Evolutionary conservation across 148 eudicot species (phyloP), one percentile per base, ranked within the genome.

Genomic region (Heliosperma pusillum): DNA sequence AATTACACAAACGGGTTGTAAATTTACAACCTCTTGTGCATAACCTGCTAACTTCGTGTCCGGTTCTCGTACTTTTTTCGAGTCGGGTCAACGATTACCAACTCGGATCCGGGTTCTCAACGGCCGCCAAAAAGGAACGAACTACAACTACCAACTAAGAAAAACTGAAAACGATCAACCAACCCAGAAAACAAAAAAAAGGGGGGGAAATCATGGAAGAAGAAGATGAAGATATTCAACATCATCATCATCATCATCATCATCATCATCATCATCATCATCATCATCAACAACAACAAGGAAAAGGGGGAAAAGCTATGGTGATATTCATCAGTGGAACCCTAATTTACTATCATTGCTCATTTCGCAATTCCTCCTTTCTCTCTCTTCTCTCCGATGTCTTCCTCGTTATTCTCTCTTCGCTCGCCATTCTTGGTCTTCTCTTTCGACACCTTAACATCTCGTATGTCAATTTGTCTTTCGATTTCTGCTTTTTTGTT

Each of bases 361-460:
- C 91, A 0, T 90, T 75, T 52, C 90, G 90, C 22, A 81, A 92
- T 36, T 89, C 98, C n/a, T 84, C 81, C 67, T 66, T 88, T 58
- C 82, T 95, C 72, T 90, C 98, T 52, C 89, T 95, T 52, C 13
- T 90, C 56, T 88, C 96, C 78, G 97, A 92, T 33, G 98, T 95
- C 70, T 89, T 95, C 80, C 87, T 95, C 78, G 98, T 95, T 40
- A 90, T 95, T 27, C 89, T 95, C 64, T 95, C 89, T 79, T 95
- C 98, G 22, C 90, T 95, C 78, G 98, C 98, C 76, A 95, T 95
- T 42, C 97, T 95, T 62, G 98, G 97, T 73, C 89, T 95, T 73
- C 98, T 95, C 80, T 95, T 92, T 78, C 97, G 96, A 75, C 93
- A 95, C 75, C 81, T 95, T 80, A 89, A 88, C 76, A 85, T 95